phyloP scores from a whole-genome alignment of 139 green algal species.

The Coccomyxa sp. region DNA sequence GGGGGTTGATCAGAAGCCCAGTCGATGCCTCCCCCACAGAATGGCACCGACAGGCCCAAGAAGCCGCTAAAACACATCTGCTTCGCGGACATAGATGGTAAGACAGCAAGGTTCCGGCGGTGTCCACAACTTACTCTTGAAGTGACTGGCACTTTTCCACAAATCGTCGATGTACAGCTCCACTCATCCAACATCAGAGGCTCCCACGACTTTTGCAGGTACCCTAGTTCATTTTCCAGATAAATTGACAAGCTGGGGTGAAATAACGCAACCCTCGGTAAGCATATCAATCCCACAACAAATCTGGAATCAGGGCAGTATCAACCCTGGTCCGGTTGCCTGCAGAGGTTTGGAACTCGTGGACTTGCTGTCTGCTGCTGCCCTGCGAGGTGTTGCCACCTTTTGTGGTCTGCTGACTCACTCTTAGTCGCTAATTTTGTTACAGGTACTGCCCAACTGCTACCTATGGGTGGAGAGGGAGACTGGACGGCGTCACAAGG shows the following conservation, averaged over 20 bases:
- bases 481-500: constrained; percentile 21
- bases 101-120: not conserved
- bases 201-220: not conserved
- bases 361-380: not conserved
- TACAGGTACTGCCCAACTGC: not conserved
- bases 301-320: too few relatives aligned
- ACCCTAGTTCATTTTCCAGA: not conserved
- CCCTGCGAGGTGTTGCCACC: not conserved
- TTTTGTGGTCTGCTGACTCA: not conserved
- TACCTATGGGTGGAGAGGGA: constrained; percentile 4
- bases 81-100: not conserved
- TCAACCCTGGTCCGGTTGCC: not conserved
- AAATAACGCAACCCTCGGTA: not conserved
- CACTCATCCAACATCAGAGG: too few relatives aligned
- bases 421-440: not conserved
- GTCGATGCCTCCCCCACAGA: not conserved
- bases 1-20: too few relatives aligned
- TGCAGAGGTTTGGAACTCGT: not conserved
- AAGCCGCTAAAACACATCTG: not conserved
- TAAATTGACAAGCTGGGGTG: not conserved
- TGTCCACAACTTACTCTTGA: not conserved
- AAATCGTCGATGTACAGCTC: not conserved
- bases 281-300: not conserved
- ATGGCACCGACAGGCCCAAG: not conserved
- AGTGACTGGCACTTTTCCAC: not conserved